Conservation (phyloP, 148 eudicot genomes). For the Pharnaceum exiguum region DNA sequence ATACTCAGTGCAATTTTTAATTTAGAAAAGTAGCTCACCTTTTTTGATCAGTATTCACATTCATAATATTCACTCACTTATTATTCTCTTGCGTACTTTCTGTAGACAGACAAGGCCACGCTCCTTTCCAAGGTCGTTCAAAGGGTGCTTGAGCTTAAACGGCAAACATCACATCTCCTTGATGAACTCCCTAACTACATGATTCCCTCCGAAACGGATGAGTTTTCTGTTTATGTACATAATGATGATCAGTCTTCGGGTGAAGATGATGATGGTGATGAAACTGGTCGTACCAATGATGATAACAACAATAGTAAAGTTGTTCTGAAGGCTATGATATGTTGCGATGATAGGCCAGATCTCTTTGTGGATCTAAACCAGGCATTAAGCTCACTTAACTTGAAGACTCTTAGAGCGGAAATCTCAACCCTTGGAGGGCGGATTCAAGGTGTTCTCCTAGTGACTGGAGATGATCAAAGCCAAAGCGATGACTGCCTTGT, state of each 20-base stretch:
- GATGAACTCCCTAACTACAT: conserved; percentile 4
- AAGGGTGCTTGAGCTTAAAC: conserved; percentile 35
- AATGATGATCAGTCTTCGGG: background rate
- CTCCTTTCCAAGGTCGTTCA: conserved; percentile 42
- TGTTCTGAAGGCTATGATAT: conserved; percentile 28
- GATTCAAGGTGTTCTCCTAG: conserved; percentile 25
- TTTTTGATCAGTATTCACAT: background rate
- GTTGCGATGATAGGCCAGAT: conserved; percentile 40
- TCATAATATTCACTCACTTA: background rate
- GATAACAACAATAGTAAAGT: conserved; percentile 3
- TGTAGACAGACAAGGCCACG: conserved; percentile 44
- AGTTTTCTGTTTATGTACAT: conserved; percentile 22
- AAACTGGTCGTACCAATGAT: too few relatives aligned
- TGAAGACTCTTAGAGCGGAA: conserved; percentile 29
- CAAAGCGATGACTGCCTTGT: conserved; percentile 24
- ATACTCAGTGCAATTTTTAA: background rate
- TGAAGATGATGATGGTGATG: background rate
- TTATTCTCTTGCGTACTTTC: background rate
- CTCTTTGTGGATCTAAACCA: conserved; percentile 27
- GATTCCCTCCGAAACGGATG: conserved; percentile 29
- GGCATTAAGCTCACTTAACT: conserved; percentile 16
- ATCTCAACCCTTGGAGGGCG: conserved; percentile 35
- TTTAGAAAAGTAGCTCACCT: conserved; percentile 22
- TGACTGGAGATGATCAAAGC: conserved; percentile 6
- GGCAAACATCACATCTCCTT: conserved; percentile 30